Evolutionary conservation across 257 asterid species (phyloP).

Genomic region (Oldenlandia corymbosa): DNA sequence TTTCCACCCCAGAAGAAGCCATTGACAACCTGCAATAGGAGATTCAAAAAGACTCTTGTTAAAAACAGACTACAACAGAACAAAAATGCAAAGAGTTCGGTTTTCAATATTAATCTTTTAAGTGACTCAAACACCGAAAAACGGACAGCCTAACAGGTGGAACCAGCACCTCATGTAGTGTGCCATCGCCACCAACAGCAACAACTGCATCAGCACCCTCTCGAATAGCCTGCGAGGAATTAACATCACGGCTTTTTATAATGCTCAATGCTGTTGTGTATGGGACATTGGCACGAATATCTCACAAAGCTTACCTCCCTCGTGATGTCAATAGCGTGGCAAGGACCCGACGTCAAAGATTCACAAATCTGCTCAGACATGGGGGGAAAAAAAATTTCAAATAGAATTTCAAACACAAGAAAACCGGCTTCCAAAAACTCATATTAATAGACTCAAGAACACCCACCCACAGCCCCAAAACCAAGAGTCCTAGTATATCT

Average conservation of each 20-base stretch:
- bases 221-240: constrained; percentile 65
- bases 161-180: constrained; percentile 77
- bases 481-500: no score
- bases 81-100: background rate
- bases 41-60: background rate
- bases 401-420: background rate
- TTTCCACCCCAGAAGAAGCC: constrained; percentile 84
- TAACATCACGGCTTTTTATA: constrained; percentile 18
- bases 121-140: background rate
- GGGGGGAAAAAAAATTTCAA: constrained; percentile 9
- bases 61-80: background rate
- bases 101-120: background rate
- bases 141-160: constrained; percentile 1
- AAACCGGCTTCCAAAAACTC: background rate
- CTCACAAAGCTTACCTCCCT: constrained; percentile 57
- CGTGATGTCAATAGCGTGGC: constrained; percentile 77
- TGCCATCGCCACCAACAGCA: constrained; percentile 97
- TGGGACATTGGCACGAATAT: constrained; percentile 18
- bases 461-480: background rate
- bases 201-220: constrained; percentile 91
- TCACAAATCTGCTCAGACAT: constrained; percentile 67
- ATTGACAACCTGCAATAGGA: constrained; percentile 64
- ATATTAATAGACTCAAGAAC: background rate
- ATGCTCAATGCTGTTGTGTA: constrained; percentile 3
- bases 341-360: constrained; percentile 83